Evolutionary conservation across 2,329 filamentous ascomycete genomes (phyloP).

Genomic region (Dendrostoma leiphaemia): DNA sequence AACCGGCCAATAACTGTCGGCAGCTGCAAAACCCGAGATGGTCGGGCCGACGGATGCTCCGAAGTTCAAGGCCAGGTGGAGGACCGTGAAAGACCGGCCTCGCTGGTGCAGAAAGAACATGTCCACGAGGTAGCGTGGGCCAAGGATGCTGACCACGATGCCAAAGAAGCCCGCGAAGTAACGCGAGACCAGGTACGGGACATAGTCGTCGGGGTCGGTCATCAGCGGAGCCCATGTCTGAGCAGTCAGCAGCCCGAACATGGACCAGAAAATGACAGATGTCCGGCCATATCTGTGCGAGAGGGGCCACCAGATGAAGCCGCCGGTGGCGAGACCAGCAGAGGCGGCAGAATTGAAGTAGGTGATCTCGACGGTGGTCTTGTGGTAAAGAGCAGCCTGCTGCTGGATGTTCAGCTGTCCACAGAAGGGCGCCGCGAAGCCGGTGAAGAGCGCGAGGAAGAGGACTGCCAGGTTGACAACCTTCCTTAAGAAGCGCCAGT

Average conservation of each 20-base stretch:
- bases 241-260: slow-evolving; percentile 32
- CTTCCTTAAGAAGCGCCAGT: slow-evolving; percentile 32
- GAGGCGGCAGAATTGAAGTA: slow-evolving; percentile 34
- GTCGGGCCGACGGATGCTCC: slow-evolving; percentile 36
- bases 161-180: slow-evolving; percentile 40
- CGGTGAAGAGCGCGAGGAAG: slow-evolving; percentile 35
- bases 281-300: slow-evolving; percentile 34
- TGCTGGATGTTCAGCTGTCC: slow-evolving; percentile 33
- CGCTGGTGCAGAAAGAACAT: slow-evolving; percentile 42
- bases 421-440: slow-evolving; percentile 31
- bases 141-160: slow-evolving; percentile 35
- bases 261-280: slow-evolving; percentile 37
- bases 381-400: slow-evolving; percentile 33
- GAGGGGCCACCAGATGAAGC: slow-evolving; percentile 36
- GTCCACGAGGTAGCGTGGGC: slow-evolving; percentile 38
- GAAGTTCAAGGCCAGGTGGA: slow-evolving; percentile 34
- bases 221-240: slow-evolving; percentile 38
- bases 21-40: slow-evolving; percentile 38
- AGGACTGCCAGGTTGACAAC: slow-evolving; percentile 30
- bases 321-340: slow-evolving; percentile 36
- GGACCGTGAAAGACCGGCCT: slow-evolving; percentile 35
- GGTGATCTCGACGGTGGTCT: slow-evolving; percentile 30
- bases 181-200: slow-evolving; percentile 35
- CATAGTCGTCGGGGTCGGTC: slow-evolving; percentile 32
- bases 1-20: slow-evolving; percentile 31